Evolutionary conservation across 495 filamentous ascomycete species (phyloP), one percentile per base, ranked within the genome.

Genomic region (Penicillium lagena): DNA sequence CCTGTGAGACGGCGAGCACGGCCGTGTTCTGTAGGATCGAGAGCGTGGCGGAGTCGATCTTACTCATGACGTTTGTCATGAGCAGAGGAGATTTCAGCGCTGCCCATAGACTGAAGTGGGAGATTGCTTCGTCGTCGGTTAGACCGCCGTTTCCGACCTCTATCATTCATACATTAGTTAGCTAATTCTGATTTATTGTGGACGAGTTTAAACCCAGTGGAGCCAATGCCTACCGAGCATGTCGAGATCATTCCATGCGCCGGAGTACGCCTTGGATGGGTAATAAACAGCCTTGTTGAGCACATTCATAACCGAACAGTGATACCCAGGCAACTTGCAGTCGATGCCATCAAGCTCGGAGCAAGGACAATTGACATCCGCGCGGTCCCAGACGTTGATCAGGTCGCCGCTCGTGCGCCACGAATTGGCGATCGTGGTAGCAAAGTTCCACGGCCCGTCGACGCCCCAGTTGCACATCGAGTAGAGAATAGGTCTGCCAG

Each of bases 91-190:
- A 65, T 46, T 67, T 67, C 14, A 61, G 35, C 7, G 58, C 43
- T 7, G 64, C 64, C 64, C 64, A 68, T 35, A 68, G 55, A 30
- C 45, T 56, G 49, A 68, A 62, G 36, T 64, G 70, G 12, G 49
- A 50, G 29, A 56, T 51, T 11, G 62, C 60, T 43, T 68, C 59
- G 5, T 60, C 63, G 29, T 73, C 62, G 8, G 66, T 76, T 43
- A 85, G 64, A 6, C 66, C 70, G 12, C 68, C 70, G 42, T 82
- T 85, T 15, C 82, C 83, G 38, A 86, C 76, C 58, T 84, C 81
- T 42, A 55, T 22, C 22, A 22, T 40, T 71, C 74, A 76, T 17
- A 14, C 1, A 79, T 22, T 22, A 22, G 4, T 22, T 22, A 6
- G 22, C 4, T n/a, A 0, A 22, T 22, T 22, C 22, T 4, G 22